Evolutionary conservation across 805 yeast species (phyloP), one percentile per base, ranked within the genome.

Genomic region (Candida morakotiae): DNA sequence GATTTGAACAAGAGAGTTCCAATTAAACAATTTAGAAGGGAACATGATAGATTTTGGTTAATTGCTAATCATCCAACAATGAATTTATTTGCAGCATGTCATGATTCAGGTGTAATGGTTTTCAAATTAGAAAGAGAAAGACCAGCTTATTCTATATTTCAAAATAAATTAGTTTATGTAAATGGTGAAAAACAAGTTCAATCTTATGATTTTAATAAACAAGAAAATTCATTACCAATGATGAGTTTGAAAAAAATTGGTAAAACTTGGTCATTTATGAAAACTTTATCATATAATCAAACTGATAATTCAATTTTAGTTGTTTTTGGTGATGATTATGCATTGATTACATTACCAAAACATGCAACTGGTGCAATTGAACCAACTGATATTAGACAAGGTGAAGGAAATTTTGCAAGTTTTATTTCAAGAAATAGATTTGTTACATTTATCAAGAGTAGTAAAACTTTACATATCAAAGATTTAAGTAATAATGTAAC

Each of bases 111-210:
- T 60, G 94, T 88, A 21, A 89, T 89, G 95, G 95, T 93, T 34
- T 94, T 93, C 77, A 93, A 93, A 67, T 74, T 93, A 43, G 96
- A 87, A 60, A 84, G 98, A 59, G 99, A 93, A 71, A 81, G 98
- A 61, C 98, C 98, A 10, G 95, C 96, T n/a, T 76, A 77, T 51
- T 62, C 85, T 4, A 53, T 78, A 23, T 75, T 72, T 64, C 93
- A 85, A 56, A 85, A 85, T 62, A 79, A 75, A 51, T 62, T 93
- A 50, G 76, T 75, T 44, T 91, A 75, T 55, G 79, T 88, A 51
- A 87, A 87, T 62, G 74, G 77, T 43, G 95, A 87, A 56, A 87
- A 83, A 60, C 94, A 87, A 60, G 81, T 91, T 37, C 95, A 87
- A 61, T 67, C 77, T 38, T 88, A 76, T 54, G 93, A 87, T 55